Percentiles rank a stretch among this genome's conserved stretches.
phyloP scores from a whole-genome alignment of 331 rosid genomes.

The Pyrus hybrid region DNA sequence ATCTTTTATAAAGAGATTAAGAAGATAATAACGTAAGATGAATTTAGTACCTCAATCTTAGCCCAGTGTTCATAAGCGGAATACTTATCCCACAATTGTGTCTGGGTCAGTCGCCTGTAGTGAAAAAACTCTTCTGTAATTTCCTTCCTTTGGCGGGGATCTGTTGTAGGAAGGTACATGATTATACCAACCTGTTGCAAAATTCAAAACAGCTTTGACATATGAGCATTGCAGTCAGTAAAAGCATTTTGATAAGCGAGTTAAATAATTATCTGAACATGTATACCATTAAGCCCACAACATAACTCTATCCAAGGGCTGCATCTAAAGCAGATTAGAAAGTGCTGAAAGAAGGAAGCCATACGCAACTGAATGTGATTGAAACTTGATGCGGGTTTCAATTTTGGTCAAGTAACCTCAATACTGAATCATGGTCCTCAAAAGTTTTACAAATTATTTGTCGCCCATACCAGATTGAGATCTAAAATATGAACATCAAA shows the following conservation, averaged over 20 bases:
- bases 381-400: background rate
- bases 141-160: slow-evolving; percentile 82
- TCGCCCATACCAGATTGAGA: background rate
- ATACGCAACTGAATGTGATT: background rate
- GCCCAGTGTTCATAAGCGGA: slow-evolving; percentile 97
- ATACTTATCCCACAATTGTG: slow-evolving; percentile 64
- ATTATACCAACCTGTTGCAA: slow-evolving; percentile 85
- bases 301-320: background rate
- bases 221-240: background rate
- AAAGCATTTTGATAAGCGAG: background rate
- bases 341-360: background rate
- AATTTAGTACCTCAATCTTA: slow-evolving; percentile 69
- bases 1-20: background rate
- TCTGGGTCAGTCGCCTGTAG: slow-evolving; percentile 57
- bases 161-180: slow-evolving; percentile 92
- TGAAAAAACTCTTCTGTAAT: slow-evolving; percentile 94
- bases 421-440: background rate
- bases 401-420: background rate
- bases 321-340: background rate
- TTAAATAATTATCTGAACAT: background rate
- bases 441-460: background rate
- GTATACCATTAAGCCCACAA: background rate
- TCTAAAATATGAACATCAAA: background rate
- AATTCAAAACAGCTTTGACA: slow-evolving; percentile 7
- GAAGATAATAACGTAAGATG: background rate